Conservation (phyloP, 331 rosid genomes). For the Quercus lobata region DNA sequence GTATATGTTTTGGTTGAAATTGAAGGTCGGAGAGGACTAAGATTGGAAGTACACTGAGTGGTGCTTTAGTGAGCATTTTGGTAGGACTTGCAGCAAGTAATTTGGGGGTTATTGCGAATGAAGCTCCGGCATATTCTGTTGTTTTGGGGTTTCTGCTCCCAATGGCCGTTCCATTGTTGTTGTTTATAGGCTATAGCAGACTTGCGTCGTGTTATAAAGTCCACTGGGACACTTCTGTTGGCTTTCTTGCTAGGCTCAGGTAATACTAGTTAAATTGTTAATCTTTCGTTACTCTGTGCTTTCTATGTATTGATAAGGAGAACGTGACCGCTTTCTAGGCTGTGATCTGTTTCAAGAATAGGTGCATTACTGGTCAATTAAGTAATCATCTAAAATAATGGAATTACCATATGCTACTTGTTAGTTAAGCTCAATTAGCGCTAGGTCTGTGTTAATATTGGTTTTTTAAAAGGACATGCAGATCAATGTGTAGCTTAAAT, state of each 20-base stretch:
- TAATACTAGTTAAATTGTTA: not conserved
- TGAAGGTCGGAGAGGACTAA: constrained; percentile 73
- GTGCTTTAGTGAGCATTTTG: constrained; percentile 70
- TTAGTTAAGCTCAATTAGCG: not conserved
- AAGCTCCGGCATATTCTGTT: constrained; percentile 51
- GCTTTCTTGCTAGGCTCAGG: too few species aligned
- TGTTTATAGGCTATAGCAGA: too few species aligned
- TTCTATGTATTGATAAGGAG: not conserved
- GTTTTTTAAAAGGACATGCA: not conserved
- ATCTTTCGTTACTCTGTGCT: not conserved
- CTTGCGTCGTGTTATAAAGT: too few species aligned
- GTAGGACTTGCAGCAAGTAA: constrained; percentile 74
- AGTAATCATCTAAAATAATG: not conserved
- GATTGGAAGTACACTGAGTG: constrained; percentile 69
- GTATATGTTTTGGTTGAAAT: not conserved
- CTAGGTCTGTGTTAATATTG: not conserved
- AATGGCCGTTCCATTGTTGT: too few species aligned
- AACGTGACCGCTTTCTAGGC: not conserved
- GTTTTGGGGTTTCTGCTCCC: constrained; percentile 19
- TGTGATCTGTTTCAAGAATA: not conserved
- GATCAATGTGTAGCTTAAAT: not conserved
- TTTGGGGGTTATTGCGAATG: constrained; percentile 58
- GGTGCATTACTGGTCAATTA: not conserved
- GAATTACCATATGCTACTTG: not conserved
- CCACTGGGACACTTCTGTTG: too few species aligned